Percentiles rank a stretch among this genome's conserved stretches.
Evolutionary conservation across 2,329 filamentous ascomycete genomes (phyloP).

Genomic region (Fusarium mexicanum): DNA sequence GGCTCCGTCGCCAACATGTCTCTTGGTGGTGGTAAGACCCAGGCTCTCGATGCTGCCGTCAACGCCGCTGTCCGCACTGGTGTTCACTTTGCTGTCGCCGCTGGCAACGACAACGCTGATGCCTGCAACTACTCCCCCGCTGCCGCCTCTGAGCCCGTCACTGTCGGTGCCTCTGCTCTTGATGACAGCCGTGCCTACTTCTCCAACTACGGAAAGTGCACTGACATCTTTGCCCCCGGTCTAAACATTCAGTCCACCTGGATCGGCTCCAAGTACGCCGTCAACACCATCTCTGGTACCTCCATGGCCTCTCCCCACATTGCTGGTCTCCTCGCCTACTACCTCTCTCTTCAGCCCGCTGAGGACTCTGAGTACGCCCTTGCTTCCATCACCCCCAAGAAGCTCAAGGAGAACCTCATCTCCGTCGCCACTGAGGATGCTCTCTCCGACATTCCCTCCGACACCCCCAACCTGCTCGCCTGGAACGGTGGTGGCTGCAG

Average conservation of each 20-base stretch:
- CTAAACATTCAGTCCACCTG: conserved; percentile 98
- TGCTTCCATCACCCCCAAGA: conserved; percentile 87
- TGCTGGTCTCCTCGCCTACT: conserved; percentile 95
- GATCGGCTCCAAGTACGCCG: conserved; percentile 95
- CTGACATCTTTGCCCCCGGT: conserved; percentile 98
- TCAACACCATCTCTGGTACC: conserved; percentile 99
- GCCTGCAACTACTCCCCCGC: conserved; percentile 99
- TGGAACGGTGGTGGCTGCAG: conserved; percentile 97
- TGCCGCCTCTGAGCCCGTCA: conserved; percentile 89
- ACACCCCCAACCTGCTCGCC: conserved; percentile 94
- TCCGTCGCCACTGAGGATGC: conserved; percentile 80
- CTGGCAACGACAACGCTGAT: conserved; percentile 98
- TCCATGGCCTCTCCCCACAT: conserved; percentile 99
- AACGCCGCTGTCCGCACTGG: conserved; percentile 92
- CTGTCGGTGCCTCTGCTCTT: conserved; percentile 93
- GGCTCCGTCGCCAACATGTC: conserved; percentile 99
- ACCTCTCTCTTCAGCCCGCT: conserved; percentile 93
- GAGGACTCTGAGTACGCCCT: conserved; percentile 92
- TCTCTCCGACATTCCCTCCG: conserved; percentile 82
- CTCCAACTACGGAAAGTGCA: conserved; percentile 99
- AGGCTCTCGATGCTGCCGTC: conserved; percentile 88
- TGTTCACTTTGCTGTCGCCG: conserved; percentile 97
- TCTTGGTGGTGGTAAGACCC: conserved; percentile 96
- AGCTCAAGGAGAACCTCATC: conserved; percentile 92
- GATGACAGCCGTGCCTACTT: conserved; percentile 98